phyloP scores from a whole-genome alignment of 257 asterid genomes.

The Solanum ahanhuiri region DNA sequence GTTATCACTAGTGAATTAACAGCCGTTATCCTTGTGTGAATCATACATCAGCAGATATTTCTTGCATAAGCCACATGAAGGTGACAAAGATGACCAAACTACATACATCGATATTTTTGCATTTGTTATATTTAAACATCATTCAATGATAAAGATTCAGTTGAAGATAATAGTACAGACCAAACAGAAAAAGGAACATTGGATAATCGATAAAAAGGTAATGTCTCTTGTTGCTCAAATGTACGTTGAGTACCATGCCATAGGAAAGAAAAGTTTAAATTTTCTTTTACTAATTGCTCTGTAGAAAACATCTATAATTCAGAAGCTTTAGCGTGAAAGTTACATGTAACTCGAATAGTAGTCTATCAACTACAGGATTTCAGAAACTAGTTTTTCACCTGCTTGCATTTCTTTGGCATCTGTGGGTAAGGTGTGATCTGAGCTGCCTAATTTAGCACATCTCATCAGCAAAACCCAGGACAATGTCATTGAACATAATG shows the following conservation, averaged over 20 bases:
- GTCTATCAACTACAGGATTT: background rate
- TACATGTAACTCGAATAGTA: background rate
- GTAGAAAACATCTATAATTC: background rate
- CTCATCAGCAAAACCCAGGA: background rate
- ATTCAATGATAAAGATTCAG: background rate
- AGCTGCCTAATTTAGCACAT: background rate
- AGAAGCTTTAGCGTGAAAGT: background rate
- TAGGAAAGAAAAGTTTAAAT: too few relatives aligned
- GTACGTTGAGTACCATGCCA: too few relatives aligned
- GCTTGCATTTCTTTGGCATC: background rate
- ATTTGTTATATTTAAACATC: background rate
- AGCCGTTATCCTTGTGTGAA: background rate
- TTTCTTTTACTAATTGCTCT: background rate
- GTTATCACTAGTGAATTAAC: too few relatives aligned
- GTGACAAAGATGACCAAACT: background rate
- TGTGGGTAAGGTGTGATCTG: background rate
- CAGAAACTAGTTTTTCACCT: background rate
- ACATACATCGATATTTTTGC: background rate
- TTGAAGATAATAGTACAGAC: background rate
- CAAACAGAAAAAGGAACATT: background rate
- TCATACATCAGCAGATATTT: background rate
- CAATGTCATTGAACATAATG: background rate
- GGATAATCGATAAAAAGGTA: background rate
- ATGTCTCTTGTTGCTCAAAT: too few relatives aligned
- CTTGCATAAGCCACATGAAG: background rate